These are phyloP conservation scores for Stachybotrys chartarum DNA, from an alignment of 2,329 filamentous ascomycete genomes.

Conservation along the genomic window DNA sequence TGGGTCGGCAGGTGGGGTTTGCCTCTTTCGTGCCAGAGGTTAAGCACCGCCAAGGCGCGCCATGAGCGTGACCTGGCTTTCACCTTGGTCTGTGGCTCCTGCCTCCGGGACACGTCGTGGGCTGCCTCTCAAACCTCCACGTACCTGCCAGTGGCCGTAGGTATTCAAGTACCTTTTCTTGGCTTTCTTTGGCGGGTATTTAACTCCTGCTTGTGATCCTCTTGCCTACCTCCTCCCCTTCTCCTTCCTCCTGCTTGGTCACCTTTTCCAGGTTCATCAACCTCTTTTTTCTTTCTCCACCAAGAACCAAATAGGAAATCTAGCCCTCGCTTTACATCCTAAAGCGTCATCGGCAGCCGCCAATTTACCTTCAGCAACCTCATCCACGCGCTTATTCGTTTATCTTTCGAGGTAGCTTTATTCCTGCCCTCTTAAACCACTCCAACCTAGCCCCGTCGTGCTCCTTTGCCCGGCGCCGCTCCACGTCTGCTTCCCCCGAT, in stretches of 20 bases:
- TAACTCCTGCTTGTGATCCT: neutral
- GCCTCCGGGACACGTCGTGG: neutral
- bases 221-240: neutral
- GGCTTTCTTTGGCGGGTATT: neutral
- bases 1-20: slow-evolving; percentile 1
- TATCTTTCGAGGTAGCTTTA: neutral
- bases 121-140: neutral
- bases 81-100: neutral
- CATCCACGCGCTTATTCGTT: neutral
- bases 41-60: neutral
- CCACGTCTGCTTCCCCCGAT: slow-evolving; percentile 17
- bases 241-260: neutral
- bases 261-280: neutral
- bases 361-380: too few species aligned
- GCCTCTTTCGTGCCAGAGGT: neutral
- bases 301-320: neutral
- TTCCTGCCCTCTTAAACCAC: slow-evolving; percentile 4
- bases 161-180: neutral
- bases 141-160: neutral
- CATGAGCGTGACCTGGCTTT: neutral
- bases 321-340: neutral
- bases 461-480: neutral
- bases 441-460: slow-evolving; percentile 4
- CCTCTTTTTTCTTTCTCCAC: neutral
- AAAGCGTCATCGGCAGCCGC: neutral